Evolutionary conservation across 2,329 filamentous ascomycete species (phyloP).

Genomic region (Aspergillus fischeri): DNA sequence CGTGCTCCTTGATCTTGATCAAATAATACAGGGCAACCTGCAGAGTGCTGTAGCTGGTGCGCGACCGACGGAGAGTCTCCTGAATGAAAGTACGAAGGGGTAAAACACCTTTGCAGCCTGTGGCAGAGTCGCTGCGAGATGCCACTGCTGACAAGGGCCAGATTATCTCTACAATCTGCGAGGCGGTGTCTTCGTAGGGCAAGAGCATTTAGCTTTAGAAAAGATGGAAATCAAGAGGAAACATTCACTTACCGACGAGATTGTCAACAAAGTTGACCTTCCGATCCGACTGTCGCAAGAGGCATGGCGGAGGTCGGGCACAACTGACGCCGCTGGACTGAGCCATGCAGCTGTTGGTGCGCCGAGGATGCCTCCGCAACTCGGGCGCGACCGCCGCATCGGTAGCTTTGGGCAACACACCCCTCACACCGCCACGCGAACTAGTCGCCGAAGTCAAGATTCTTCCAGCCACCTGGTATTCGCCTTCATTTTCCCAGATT

Average conservation of each 20-base stretch:
- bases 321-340: constrained; percentile 45
- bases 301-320: constrained; percentile 64
- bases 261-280: constrained; percentile 95
- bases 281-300: constrained; percentile 83
- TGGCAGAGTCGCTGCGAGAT: constrained; percentile 63
- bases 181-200: constrained; percentile 73
- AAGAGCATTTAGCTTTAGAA: constrained; percentile 21
- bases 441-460: constrained; percentile 19
- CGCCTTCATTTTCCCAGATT: constrained; percentile 41
- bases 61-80: constrained; percentile 89
- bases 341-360: constrained; percentile 49
- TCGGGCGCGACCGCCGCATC: constrained; percentile 37
- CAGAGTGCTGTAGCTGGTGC: constrained; percentile 94
- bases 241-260: constrained; percentile 80
- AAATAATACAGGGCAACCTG: constrained; percentile 97
- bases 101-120: constrained; percentile 70
- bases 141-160: constrained; percentile 87
- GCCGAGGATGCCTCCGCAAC: constrained; percentile 50
- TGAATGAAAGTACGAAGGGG: constrained; percentile 95
- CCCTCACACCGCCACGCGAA: constrained; percentile 26
- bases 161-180: constrained; percentile 94
- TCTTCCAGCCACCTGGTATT: constrained; percentile 24
- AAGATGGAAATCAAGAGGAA: constrained; percentile 19
- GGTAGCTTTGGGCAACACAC: constrained; percentile 23
- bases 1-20: constrained; percentile 85